Base-by-base conservation (phyloP, 371 early-diverging fungal genomes). In the Zopfochytrium polystomum region DNA sequence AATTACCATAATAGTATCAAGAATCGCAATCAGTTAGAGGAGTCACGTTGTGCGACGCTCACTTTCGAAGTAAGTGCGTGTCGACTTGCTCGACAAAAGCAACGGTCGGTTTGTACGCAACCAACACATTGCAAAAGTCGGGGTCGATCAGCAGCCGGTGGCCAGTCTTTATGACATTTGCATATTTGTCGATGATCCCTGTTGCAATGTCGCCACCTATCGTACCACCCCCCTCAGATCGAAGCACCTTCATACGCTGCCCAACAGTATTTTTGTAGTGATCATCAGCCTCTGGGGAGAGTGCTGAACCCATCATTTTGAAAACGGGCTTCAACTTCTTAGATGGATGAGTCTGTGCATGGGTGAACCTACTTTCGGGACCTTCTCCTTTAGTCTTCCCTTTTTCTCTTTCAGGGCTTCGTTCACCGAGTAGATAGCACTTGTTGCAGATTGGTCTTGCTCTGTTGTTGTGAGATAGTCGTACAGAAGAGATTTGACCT, bases 61-160 rank as follows among this genome's bases (percentile, higher is more conserved):
- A 67, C 67, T 54, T 56, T 23, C 54, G 45, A 6, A 29, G 30
- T 2, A 66, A 25, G 53, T 54, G 27, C 25, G 71, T 68, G 62
- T 84, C 86, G 52, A 87, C 60, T 22, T 79, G 75, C 18, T 79
- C 69, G 1, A 85, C 72, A 58, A 88, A 89, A 0, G 70, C 75
- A 73, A 81, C 75, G 2, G 88, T 89, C 0, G 88, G 88, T 27
- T 81, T 81, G 50, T 85, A 79, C 27, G 85, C 73, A 11, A 87
- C 80, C 44, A 88, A 79, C 2, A 90, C 84, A 59, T 89, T 87
- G 57, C 83, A 82, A 18, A 87, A 78, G 67, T 87, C 86, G 0
- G 91, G 87, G 18, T 66, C 72, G 23, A 87, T 79, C 11, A 89
- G 66, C 15, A 89, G 68, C n/a, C 80, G 80, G 58, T 89, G 88